Evolutionary conservation across 1,284 basidiomycete genomes (phyloP), one percentile per base, ranked within the genome.

Genomic region (Xerocomus tenax): DNA sequence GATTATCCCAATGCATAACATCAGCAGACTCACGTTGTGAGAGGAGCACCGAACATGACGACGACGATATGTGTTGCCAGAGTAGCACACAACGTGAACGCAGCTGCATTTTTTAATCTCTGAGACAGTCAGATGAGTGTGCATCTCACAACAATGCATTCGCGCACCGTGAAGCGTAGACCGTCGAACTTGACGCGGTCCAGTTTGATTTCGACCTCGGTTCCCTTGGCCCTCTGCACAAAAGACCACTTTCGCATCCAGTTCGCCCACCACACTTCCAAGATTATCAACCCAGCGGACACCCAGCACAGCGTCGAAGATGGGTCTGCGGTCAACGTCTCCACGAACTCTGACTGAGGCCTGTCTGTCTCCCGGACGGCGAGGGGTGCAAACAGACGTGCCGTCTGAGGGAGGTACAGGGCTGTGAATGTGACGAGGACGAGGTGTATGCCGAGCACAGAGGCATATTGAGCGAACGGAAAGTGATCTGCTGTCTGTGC

Each of bases 41-140:
- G 57, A 0, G 89, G 87, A 5, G 90, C 90, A 1, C 91, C 91
- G 54, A 94, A 84, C 10, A 88, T 62, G 8, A 87, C 67, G 1
- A 86, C 55, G 3, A 82, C 40, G 38, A 67, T 55, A 53, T 82
- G 74, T 16, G 79, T 66, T 5, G 71, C 57, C 10, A 79, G 32
- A 1, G 85, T 74, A 1, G 70, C 68, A 7, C 69, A 67, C 1
- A 79, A 42, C 0, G 87, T 86, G 28, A 79, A 71, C 7, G 74
- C 45, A 51, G 71, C 71, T 1, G 88, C 82, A 35, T 75, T 70
- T 36, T 61, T 64, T 18, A 79, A 32, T 48, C 35, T 68, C 66
- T 67, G 40, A 29, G 36, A 29, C 25, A 46, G 42, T 46, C 29
- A 43, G 30, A 52, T 47, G 42, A 56, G 36, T 35, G 21, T 15